Evolutionary conservation across 2,329 filamentous ascomycete species (phyloP).

Genomic region (Ascochyta lentis): DNA sequence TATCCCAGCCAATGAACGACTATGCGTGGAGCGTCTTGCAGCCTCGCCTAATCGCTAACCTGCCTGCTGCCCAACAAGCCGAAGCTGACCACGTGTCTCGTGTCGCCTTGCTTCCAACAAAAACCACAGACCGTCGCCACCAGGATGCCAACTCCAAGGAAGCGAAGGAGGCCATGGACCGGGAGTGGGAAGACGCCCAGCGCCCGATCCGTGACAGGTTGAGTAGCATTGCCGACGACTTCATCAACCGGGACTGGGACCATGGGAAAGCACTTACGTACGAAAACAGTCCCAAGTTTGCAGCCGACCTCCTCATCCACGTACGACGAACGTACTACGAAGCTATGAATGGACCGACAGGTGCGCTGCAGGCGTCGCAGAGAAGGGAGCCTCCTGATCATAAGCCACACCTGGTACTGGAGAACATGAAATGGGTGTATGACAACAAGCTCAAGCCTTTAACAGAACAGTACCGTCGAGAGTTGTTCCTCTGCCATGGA

Average conservation of each 20-base stretch:
- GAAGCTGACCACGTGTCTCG: constrained; percentile 60
- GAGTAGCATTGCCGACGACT: constrained; percentile 71
- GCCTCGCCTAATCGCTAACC: constrained; percentile 70
- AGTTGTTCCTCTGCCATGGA: constrained; percentile 75
- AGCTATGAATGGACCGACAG: constrained; percentile 62
- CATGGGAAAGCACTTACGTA: constrained; percentile 68
- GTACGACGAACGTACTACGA: constrained; percentile 73
- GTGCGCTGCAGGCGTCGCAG: constrained; percentile 27
- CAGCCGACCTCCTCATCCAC: constrained; percentile 72
- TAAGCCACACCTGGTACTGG: constrained; percentile 71
- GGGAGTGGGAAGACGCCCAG: constrained; percentile 75
- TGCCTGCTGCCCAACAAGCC: constrained; percentile 66
- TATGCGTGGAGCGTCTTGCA: constrained; percentile 73
- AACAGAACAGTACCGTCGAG: constrained; percentile 70
- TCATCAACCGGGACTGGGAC: constrained; percentile 70
- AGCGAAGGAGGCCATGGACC: constrained; percentile 67
- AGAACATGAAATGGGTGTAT: constrained; percentile 88
- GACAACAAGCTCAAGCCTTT: constrained; percentile 76
- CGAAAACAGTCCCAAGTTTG: constrained; percentile 71
- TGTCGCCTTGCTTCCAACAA: constrained; percentile 53
- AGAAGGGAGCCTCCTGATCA: constrained; percentile 15
- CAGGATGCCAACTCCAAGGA: constrained; percentile 59
- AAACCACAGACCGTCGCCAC: constrained; percentile 55
- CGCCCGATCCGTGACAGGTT: constrained; percentile 70
- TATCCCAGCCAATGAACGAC: constrained; percentile 71